Percentiles rank a stretch among this genome's conserved stretches.
Conservation (phyloP, 768 basidiomycete genomes). For the Ramaria rubella region DNA sequence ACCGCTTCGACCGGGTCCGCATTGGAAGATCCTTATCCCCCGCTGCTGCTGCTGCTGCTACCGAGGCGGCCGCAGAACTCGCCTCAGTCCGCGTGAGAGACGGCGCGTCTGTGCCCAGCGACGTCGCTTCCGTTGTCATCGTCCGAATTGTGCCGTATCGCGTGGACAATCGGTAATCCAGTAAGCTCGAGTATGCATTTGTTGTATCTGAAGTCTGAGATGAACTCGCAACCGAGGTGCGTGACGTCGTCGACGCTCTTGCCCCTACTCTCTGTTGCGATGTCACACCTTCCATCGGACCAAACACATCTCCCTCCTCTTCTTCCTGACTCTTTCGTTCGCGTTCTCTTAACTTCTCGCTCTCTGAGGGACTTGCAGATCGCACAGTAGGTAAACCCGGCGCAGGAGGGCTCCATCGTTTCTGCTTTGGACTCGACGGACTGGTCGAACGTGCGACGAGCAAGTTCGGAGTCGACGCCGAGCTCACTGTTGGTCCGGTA, state of each 20-base stretch:
- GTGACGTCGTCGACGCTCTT: constrained; percentile 9
- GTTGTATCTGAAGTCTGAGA: constrained; percentile 25
- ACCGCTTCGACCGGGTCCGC: constrained; percentile 22
- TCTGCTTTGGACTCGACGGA: constrained; percentile 20
- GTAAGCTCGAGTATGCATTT: constrained; percentile 51
- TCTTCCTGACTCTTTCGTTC: constrained; percentile 19
- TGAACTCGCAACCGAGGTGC: constrained; percentile 15
- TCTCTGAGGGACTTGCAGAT: constrained; percentile 51
- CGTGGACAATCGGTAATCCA: constrained; percentile 36
- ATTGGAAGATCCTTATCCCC: neutral
- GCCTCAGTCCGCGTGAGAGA: constrained; percentile 64
- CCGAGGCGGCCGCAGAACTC: constrained; percentile 37
- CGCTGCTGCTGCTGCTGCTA: neutral
- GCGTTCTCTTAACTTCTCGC: constrained; percentile 28
- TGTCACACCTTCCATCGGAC: constrained; percentile 25
- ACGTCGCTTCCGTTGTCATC: constrained; percentile 76
- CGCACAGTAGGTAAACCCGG: constrained; percentile 43
- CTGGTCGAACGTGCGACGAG: neutral
- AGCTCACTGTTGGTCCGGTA: constrained; percentile 15
- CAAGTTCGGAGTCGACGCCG: constrained; percentile 61
- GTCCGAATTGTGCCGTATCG: constrained; percentile 72
- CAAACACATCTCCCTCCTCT: constrained; percentile 12
- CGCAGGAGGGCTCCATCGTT: constrained; percentile 47
- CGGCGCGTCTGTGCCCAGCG: constrained; percentile 49
- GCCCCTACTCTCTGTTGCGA: constrained; percentile 27